Evolutionary conservation across 495 filamentous ascomycete species (phyloP).

Genomic region (Cryomyces antarcticus): DNA sequence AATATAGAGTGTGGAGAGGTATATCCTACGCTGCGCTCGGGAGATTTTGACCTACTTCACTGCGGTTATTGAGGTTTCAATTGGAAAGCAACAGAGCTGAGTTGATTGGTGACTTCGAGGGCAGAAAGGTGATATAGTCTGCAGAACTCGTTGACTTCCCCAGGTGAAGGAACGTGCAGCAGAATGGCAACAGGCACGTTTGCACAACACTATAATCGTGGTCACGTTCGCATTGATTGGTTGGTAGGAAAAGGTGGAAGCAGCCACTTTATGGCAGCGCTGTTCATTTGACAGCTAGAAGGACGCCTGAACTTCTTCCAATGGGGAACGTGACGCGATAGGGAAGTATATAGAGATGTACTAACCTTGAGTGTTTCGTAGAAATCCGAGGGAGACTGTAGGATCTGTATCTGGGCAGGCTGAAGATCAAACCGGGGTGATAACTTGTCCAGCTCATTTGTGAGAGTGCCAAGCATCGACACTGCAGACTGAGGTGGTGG

Average conservation of each 20-base stretch:
- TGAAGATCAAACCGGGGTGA: constrained; percentile 73
- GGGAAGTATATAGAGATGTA: neutral
- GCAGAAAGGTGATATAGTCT: too few species aligned
- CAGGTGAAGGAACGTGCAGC: too few species aligned
- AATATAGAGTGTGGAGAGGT: constrained; percentile 87
- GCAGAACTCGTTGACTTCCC: too few species aligned
- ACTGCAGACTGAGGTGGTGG: constrained; percentile 13
- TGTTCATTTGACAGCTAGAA: neutral
- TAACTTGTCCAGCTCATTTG: constrained; percentile 66
- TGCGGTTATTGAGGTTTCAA: too few species aligned
- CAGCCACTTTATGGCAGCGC: neutral
- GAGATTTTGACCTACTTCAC: constrained; percentile 49
- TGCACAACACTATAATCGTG: too few species aligned
- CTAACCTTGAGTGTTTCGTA: constrained; percentile 72
- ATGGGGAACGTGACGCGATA: neutral
- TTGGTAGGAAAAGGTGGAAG: too few species aligned
- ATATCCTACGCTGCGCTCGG: constrained; percentile 58
- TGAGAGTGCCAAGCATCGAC: constrained; percentile 43
- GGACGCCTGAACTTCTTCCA: neutral
- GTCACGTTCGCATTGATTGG: too few species aligned
- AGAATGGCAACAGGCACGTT: too few species aligned
- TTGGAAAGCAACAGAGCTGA: too few species aligned
- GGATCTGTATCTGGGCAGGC: constrained; percentile 58
- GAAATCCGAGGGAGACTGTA: constrained; percentile 65
- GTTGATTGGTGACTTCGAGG: too few species aligned